Base-by-base conservation (phyloP, 1,284 basidiomycete genomes). In the Leucoagaricus sp. region DNA sequence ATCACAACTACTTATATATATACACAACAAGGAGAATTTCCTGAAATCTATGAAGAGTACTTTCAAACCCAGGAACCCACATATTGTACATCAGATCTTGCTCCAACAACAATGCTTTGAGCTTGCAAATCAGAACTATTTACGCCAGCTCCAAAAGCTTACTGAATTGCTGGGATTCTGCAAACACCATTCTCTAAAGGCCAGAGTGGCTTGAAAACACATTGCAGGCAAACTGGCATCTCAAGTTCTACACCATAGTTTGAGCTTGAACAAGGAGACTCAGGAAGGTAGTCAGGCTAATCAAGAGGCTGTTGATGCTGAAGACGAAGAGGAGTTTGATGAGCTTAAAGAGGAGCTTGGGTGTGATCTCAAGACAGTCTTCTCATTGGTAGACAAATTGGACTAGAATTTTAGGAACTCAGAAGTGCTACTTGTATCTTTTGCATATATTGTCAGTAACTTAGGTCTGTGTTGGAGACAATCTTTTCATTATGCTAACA, bases 1-100 rank as follows among this genome's bases (percentile, higher is more conserved):
- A 4, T 54, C 49, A 2, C 61, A 64, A 0, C 45, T 75, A 0
- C 52, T 66, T 19, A 72, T 70, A 0, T 67, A 61, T 41, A 70
- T 77, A 25, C 48, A 46, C 1, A 68, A 74, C 54, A 67, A 75
- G 36, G 53, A 64, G 4, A 7, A 7, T 7, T 60, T 60, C 47
- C 38, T 60, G 1, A 28, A 8, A 4, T 38, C 36, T 4, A 38
- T 38, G 36, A n/a, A 38, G 13, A 8, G 4, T 5, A 10, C 12
- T n/a, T n/a, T 38, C 4, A 5, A 6, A 13, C 36, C 4, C 4
- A n/a, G 17, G 4, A 8, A 38, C 6, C 36, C 36, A 4, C 13
- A 38, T 15, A 5, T 38, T n/a, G 12, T n/a, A 8, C 36, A 38
- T 13, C 36, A 38, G 13, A 38, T 38, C 4, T 38, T n/a, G 6